phyloP scores from a whole-genome alignment of 225 moss, liverwort and hornwort species.

The Neckera pumila region DNA sequence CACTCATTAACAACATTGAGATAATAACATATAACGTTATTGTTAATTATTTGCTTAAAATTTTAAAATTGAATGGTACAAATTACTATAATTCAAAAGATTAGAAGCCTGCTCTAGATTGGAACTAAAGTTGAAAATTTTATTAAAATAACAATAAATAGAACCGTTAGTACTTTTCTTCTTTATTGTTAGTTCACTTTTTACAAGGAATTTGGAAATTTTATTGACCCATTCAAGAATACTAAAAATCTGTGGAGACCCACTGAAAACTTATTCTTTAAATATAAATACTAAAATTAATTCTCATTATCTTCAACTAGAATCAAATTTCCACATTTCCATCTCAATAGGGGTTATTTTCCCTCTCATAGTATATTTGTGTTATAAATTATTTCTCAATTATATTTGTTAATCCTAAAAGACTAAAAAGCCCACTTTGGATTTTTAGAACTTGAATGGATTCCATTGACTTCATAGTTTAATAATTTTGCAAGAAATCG shows the following conservation, averaged over 20 bases:
- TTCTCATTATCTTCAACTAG: not conserved
- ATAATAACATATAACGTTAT: not conserved
- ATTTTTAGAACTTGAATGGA: rapidly evolving
- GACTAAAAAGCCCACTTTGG: not conserved
- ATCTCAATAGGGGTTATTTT: not conserved
- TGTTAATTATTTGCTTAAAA: not conserved
- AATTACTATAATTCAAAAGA: not conserved
- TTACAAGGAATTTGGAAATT: not conserved
- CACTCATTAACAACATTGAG: too few relatives aligned
- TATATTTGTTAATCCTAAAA: too few relatives aligned
- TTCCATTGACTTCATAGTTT: not conserved
- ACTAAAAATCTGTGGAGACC: not conserved
- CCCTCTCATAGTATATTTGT: not conserved
- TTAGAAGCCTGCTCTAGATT: not conserved
- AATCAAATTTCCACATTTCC: not conserved
- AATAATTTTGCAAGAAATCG: not conserved
- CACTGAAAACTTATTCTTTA: rapidly evolving
- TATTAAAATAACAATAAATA: not conserved
- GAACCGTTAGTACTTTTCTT: not conserved
- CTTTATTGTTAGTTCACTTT: not conserved
- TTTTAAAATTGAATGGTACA: not conserved
- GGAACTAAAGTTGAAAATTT: not conserved
- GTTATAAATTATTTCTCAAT: too few relatives aligned
- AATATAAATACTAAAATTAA: not conserved
- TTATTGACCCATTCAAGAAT: not conserved